Conservation (phyloP, 75 land plant species). For the Sequoia sempervirens region DNA sequence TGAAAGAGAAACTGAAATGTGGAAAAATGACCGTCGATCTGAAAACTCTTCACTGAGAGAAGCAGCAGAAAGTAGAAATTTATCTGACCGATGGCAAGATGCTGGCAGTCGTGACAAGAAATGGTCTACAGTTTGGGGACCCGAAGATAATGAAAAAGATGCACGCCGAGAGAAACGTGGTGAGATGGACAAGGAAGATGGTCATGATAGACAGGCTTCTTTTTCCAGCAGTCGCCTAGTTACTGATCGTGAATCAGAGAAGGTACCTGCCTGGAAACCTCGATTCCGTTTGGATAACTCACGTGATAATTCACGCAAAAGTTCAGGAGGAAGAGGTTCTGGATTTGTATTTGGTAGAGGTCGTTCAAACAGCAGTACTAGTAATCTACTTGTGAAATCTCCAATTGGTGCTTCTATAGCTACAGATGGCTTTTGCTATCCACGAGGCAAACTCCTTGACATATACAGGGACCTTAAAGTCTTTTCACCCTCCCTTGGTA, state of each 20-base stretch:
- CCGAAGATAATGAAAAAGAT: conserved; percentile 90
- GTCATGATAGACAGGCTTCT: conserved; percentile 33
- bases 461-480: conserved; percentile 50
- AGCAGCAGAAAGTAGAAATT: conserved; percentile 32
- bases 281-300: conserved; percentile 78
- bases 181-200: conserved; percentile 71
- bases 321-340: conserved; percentile 51
- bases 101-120: conserved; percentile 51
- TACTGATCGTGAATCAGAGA: conserved; percentile 56
- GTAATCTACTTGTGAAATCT: conserved; percentile 18
- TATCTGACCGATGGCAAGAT: conserved; percentile 73
- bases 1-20: conserved; percentile 31
- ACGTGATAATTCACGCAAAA: conserved; percentile 72
- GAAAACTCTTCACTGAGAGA: conserved; percentile 46
- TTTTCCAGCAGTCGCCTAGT: conserved; percentile 16
- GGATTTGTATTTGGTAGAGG: conserved; percentile 88
- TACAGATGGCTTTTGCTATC: conserved; percentile 53
- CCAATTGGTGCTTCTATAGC: conserved; percentile 49
- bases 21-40: conserved; percentile 46
- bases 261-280: conserved; percentile 71
- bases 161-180: conserved; percentile 57
- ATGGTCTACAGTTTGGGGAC: conserved; percentile 97
- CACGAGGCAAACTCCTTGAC: conserved; percentile 93
- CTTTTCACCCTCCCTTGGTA: conserved; percentile 17
- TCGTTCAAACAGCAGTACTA: conserved; percentile 31